Evolutionary conservation across 192 early-diverging fungal species (phyloP).

Genomic region (Podochytrium sp.): DNA sequence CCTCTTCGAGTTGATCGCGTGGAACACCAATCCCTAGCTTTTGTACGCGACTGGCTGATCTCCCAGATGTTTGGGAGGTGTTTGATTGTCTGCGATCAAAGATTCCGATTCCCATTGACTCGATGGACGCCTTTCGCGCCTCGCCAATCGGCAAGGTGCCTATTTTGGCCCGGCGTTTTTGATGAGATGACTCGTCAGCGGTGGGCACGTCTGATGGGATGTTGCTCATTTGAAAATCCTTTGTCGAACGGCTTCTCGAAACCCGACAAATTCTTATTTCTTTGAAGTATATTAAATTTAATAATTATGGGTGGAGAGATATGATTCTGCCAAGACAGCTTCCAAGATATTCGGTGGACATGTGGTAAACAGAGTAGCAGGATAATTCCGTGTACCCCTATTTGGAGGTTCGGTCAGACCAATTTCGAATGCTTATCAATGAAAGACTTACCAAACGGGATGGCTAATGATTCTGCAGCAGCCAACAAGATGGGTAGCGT

Average conservation of each 20-base stretch:
- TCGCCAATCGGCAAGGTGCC: not conserved
- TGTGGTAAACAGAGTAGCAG: slow-evolving; percentile 82
- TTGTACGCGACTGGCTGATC: too few species aligned
- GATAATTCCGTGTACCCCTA: slow-evolving; percentile 81
- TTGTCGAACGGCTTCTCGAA: not conserved
- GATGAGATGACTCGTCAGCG: too few species aligned
- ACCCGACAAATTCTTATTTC: not conserved
- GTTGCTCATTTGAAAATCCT: not conserved
- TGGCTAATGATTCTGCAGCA: slow-evolving; percentile 85
- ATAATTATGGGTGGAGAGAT: slow-evolving; percentile 1
- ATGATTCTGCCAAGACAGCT: slow-evolving; percentile 31
- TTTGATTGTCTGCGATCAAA: slow-evolving; percentile 1
- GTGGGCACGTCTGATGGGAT: not conserved
- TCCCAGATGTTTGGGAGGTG: too few species aligned
- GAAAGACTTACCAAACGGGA: slow-evolving; percentile 68
- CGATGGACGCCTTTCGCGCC: not conserved
- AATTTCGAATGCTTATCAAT: not conserved
- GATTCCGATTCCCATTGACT: not conserved
- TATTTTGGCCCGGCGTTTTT: too few species aligned
- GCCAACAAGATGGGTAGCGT: slow-evolving; percentile 76
- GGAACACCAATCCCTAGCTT: too few species aligned
- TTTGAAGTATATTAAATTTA: not conserved
- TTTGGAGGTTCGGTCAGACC: not conserved
- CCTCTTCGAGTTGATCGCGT: too few species aligned
- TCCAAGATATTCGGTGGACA: slow-evolving; percentile 64